Base-by-base conservation (phyloP, 495 filamentous ascomycete species). In the Penicillium soppii region DNA sequence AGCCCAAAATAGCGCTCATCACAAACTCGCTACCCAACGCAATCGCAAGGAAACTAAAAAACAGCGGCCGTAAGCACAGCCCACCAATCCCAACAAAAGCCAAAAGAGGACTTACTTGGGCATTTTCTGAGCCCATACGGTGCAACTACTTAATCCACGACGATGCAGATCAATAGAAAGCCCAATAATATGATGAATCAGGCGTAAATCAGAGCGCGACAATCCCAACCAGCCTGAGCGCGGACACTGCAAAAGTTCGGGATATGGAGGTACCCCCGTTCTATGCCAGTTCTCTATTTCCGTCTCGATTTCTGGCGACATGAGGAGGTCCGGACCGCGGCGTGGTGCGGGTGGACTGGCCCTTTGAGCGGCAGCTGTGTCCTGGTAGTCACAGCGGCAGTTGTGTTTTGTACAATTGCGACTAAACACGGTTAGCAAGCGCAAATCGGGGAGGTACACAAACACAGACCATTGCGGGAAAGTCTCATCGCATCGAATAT, bases 361-460 rank as follows among this genome's bases (percentile, higher is more conserved):
- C 12, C 21, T 82, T 56, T 84, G 77, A 20, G 80, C 74, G 23
- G 82, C 74, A 2, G 75, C 66, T 50, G 82, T 81, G 62, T 97
- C 91, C 80, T 95, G 92, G 70, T 97, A 98, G 59, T 95, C 92
- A 71, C 94, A 98, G 63, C 91, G 86, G 59, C 95, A 92, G 74
- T 96, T 95, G 70, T 98, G 94, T 68, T 97, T 97, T 46, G 92
- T 96, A 72, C 94, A 98, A 71, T 97, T 97, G 54, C 90, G 90
- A 74, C 92, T 97, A 59, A 25, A 38, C 20, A 10, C 2, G 10
- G 15, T 56, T 53, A 54, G 56, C 15, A 2, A 20, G 33, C 6
- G 17, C 22, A 36, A 32, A 27, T 7, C 26, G 25, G 22, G 19
- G 3, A 13, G 7, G 8, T 7, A 26, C 20, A 19, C 8, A 10